These are phyloP conservation scores for Phyllosticta citriasiana DNA, from an alignment of 2,329 filamentous ascomycete genomes.

Conservation along the genomic window DNA sequence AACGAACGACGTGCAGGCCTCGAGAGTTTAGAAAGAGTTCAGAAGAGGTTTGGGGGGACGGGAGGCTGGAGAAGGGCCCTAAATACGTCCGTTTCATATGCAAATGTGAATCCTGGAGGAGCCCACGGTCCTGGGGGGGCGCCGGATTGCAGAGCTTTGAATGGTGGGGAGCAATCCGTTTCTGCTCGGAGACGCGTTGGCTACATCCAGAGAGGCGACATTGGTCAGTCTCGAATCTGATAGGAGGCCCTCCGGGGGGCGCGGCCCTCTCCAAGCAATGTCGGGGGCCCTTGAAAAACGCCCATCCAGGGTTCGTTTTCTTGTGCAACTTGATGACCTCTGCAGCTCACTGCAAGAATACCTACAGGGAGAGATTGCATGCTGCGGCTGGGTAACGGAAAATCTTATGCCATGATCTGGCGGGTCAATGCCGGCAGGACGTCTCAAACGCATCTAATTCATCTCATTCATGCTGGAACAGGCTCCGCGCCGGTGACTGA, in stretches of 20 bases:
- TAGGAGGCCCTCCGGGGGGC: background rate
- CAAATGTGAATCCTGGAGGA: background rate
- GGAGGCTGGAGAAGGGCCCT: background rate
- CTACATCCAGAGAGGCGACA: constrained; percentile 1
- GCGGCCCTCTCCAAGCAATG: constrained; percentile 1
- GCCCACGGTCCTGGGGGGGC: background rate
- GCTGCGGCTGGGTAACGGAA: constrained; percentile 1
- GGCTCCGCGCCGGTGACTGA: background rate
- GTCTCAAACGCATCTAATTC: background rate
- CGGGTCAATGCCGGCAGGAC: background rate
- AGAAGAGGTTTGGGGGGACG: background rate
- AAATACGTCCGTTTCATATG: background rate
- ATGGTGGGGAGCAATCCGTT: constrained; percentile 2
- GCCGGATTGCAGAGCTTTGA: constrained; percentile 3
- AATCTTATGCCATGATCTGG: constrained; percentile 2
- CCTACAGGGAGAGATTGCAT: background rate
- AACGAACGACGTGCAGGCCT: background rate
- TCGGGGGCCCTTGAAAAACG: constrained; percentile 5
- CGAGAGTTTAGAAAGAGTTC: background rate
- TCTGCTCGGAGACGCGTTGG: constrained; percentile 5
- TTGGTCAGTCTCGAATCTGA: constrained; percentile 8
- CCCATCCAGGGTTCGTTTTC: constrained; percentile 5
- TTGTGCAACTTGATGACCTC: constrained; percentile 6
- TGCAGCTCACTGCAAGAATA: constrained; percentile 9
- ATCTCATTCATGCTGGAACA: background rate